phyloP scores from a whole-genome alignment of 1,284 basidiomycete genomes.

The Naganishia sp. region DNA sequence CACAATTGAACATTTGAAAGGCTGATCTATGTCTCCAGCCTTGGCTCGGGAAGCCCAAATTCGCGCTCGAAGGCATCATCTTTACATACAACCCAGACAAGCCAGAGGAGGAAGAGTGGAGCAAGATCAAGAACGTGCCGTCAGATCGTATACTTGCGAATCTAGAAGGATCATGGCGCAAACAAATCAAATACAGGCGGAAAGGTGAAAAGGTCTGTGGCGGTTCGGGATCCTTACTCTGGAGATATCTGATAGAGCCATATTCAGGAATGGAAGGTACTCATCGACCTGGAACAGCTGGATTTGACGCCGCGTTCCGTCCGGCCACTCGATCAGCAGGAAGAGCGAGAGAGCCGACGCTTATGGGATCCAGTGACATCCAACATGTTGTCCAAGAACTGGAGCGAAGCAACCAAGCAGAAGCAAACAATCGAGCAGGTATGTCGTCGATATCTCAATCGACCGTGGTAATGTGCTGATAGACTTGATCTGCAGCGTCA shows the following conservation, averaged over 20 bases:
- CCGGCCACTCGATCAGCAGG: conserved; percentile 76
- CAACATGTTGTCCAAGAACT: conserved; percentile 79
- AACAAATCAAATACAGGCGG: conserved; percentile 75
- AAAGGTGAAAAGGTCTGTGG: conserved; percentile 61
- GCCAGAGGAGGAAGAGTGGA: conserved; percentile 66
- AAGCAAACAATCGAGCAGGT: conserved; percentile 86
- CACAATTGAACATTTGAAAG: background rate
- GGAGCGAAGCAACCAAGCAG: conserved; percentile 78
- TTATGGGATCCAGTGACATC: conserved; percentile 86
- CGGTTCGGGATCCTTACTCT: conserved; percentile 7
- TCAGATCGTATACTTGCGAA: conserved; percentile 72
- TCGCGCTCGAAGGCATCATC: conserved; percentile 84
- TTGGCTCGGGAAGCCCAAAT: conserved; percentile 88
- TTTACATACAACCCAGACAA: conserved; percentile 66
- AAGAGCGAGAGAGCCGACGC: conserved; percentile 76
- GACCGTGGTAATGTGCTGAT: background rate
- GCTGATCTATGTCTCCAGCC: conserved; percentile 58
- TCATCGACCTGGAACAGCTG: conserved; percentile 77
- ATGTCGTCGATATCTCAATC: background rate
- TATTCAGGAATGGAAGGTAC: conserved; percentile 63
- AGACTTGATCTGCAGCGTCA: conserved; percentile 56
- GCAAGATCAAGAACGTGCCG: conserved; percentile 87
- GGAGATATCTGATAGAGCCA: background rate
- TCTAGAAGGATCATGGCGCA: conserved; percentile 87
- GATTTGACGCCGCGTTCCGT: conserved; percentile 80